phyloP scores from a whole-genome alignment of 768 basidiomycete species.

The Gloeophyllum trabeum region DNA sequence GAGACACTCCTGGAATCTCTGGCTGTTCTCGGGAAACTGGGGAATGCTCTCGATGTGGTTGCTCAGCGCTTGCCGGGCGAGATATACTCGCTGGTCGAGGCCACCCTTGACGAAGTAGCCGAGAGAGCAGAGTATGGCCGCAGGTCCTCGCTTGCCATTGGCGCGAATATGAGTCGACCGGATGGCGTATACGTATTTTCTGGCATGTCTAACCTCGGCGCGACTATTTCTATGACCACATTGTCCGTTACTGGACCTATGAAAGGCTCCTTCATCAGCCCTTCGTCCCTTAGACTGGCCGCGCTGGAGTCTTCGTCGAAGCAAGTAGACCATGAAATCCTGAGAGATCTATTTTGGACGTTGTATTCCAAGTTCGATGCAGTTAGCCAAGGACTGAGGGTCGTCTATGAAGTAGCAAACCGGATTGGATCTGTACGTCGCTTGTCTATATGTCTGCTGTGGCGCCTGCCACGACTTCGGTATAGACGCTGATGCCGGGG shows the following conservation, averaged over 20 bases:
- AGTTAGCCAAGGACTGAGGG: slow-evolving; percentile 81
- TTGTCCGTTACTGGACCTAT: slow-evolving; percentile 5
- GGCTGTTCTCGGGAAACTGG: slow-evolving; percentile 82
- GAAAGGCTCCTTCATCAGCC: slow-evolving; percentile 19
- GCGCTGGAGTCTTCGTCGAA: slow-evolving; percentile 67
- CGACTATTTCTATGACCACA: not conserved
- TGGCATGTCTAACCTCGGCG: no score
- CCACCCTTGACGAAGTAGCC: slow-evolving; percentile 82
- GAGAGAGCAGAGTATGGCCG: slow-evolving; percentile 80
- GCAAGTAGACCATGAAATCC: slow-evolving; percentile 70
- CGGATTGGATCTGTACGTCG: slow-evolving; percentile 86
- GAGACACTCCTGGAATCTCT: slow-evolving; percentile 91
- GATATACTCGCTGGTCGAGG: slow-evolving; percentile 76
- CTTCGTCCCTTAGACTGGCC: slow-evolving; percentile 51
- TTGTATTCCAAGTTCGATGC: slow-evolving; percentile 93
- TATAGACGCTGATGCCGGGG: not conserved
- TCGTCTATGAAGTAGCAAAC: slow-evolving; percentile 83
- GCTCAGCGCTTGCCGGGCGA: slow-evolving; percentile 77
- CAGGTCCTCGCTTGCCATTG: slow-evolving; percentile 22
- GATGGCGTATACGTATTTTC: slow-evolving; percentile 45
- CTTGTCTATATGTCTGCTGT: not conserved
- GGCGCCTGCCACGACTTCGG: not conserved
- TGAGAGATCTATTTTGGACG: slow-evolving; percentile 95
- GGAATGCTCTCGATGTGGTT: slow-evolving; percentile 71
- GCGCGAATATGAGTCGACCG: slow-evolving; percentile 25